A percentile compares a stretch with the other conserved stretches of the same genome.
Evolutionary conservation across 2,329 filamentous ascomycete species (phyloP).

Genomic region (Hirsutella rhossiliensis): DNA sequence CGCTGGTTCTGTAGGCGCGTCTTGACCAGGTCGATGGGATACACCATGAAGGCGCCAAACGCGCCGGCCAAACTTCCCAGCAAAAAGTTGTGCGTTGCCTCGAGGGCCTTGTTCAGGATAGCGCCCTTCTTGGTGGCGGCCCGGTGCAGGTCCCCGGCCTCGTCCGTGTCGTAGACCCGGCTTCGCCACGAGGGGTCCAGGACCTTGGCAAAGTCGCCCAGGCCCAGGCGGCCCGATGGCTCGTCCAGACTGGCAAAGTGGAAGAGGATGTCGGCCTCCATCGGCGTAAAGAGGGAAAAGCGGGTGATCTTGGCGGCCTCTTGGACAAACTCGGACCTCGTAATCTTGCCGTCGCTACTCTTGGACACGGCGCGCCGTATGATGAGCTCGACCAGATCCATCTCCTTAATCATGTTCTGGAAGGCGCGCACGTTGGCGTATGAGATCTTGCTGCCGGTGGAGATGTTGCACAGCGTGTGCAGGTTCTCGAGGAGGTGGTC

Average conservation of each 20-base stretch:
- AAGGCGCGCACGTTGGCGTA: constrained; percentile 97
- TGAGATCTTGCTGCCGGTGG: constrained; percentile 80
- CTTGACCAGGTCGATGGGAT: constrained; percentile 97
- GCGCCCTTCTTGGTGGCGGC: constrained; percentile 13
- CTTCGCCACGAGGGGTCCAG: constrained; percentile 86
- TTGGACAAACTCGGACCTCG: constrained; percentile 84
- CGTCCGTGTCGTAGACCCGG: constrained; percentile 38
- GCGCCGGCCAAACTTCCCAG: constrained; percentile 86
- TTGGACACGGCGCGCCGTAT: constrained; percentile 76
- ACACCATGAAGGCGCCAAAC: constrained; percentile 98
- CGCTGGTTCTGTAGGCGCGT: constrained; percentile 98
- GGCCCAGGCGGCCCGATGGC: constrained; percentile 69
- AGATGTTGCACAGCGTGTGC: constrained; percentile 89
- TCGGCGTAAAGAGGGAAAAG: constrained; percentile 93
- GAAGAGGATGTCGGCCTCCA: constrained; percentile 98
- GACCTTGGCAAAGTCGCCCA: constrained; percentile 85
- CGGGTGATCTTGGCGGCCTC: constrained; percentile 84
- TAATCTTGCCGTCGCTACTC: constrained; percentile 85
- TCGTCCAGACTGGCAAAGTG: constrained; percentile 93
- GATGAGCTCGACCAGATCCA: constrained; percentile 93
- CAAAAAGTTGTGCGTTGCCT: constrained; percentile 81
- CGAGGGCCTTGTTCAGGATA: constrained; percentile 44
- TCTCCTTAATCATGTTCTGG: constrained; percentile 94
- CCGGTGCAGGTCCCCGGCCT: constrained; percentile 24
- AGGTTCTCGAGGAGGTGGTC: constrained; percentile 90